Base-by-base conservation (phyloP, 805 yeast genomes). In the Barnettozyma californica region DNA sequence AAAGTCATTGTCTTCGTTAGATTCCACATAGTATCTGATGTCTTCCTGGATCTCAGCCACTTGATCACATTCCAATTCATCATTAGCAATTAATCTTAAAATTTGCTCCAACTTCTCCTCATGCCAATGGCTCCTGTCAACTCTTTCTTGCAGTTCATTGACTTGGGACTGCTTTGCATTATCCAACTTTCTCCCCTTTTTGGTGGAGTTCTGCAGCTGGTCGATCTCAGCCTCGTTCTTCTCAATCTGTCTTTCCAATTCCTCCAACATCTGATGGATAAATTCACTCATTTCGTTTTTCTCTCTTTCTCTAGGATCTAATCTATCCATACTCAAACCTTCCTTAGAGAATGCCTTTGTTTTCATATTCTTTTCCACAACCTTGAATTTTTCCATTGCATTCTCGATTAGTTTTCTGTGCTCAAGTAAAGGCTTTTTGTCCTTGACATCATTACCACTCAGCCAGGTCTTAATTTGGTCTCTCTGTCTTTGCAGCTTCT, bases 401-500 rank as follows among this genome's bases (percentile, higher is more conserved):
- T 71, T 71, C 59, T 80, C 84, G 55, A 86, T 86, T 45, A 80
- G 62, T 57, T 76, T 72, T 53, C 94, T 74, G 61, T 90, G 86
- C 59, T 92, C 97, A 49, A 84, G 73, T 54, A 88, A 71, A 14
- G 82, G 77, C 59, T 85, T 87, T 64, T 89, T 94, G 59, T 92
- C 95, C 65, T 95, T 90, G 42, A 91, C 90, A 53, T 91, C 95
- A 57, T 84, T 87, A 56, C 92, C 91, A 39, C 92, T 81, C 64
- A 90, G 70, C 99, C 99, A 92, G 49, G 87, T 86, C 69, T 92
- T 92, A 59, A 92, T 87, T 70, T 90, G 98, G 67, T 92, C 99
- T 64, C 98, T 78, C 58, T 85, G 82, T 64, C 96, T 81, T 65
- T 92, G 99, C 49, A 92, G 75, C 67, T 90, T 92, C 68, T 94